Base-by-base conservation (phyloP, 2,329 filamentous ascomycete genomes). In the Pseudocercospora eumusae region DNA sequence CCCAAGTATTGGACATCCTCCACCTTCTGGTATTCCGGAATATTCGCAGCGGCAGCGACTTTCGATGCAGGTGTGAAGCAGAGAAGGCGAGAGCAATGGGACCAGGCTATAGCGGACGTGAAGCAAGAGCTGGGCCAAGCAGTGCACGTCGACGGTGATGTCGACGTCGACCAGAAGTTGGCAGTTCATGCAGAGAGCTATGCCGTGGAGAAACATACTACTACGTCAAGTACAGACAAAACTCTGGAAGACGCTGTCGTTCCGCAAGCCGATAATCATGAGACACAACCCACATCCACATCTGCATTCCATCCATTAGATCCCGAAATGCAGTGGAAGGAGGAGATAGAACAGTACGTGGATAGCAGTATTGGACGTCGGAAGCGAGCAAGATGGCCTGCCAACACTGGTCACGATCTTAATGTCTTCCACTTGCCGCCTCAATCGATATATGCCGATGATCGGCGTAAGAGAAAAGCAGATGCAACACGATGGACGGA, bases 21-120 rank as follows among this genome's bases (percentile, higher is more conserved):
- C 33, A 90, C 88, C 23, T 84, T 88, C 42, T 84, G 83, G 73
- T 91, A 90, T 71, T 88, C 88, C 25, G 84, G 86, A 33, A 83
- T 88, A 58, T 84, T 90, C 69, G 87, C 86, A 4, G 84, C 85
- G 1, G 88, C 87, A 1, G 82, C 87, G 10, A 78, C 88, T 2
- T 77, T 84, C 28, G 89, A 92, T 73, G 83, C 84, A 5, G 78
- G 80, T 27, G 73, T 77, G 28, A 90, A 91, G 72, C 80, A 84
- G 58, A 78, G 79, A 44, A 80, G 85, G 64, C 81, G 83, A 52
- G 80, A 79, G 64, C 82, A 87, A 66, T 84, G 89, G 78, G 87
- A 91, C 59, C 72, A 76, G 20, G 83, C 84, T 61, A 83, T 91
- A 66, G 81, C 83, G 27, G 79, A 84, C 57, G 82, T 83, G 6